Conservation (phyloP, 164 flowering plant genomes). For the Saururus chinensis region DNA sequence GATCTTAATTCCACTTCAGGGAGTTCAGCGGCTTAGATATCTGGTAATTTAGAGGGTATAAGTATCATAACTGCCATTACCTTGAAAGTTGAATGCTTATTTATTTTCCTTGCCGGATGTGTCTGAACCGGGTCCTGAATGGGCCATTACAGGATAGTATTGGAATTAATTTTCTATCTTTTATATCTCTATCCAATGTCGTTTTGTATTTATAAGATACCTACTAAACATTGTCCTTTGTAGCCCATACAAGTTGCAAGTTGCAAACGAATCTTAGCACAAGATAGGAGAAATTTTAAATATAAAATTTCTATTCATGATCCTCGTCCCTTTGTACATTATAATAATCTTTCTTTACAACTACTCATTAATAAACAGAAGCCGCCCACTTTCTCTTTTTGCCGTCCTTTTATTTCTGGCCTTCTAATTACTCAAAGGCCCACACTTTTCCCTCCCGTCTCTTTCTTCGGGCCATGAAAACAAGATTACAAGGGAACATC, state of each 20-base stretch:
- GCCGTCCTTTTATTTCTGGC: background rate
- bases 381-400: constrained; percentile 1
- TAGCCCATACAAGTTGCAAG: constrained; percentile 2
- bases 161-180: background rate
- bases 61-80: no score
- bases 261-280: background rate
- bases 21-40: no score
- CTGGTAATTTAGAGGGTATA: no score
- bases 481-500: no score
- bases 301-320: background rate
- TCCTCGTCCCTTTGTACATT: constrained; percentile 1
- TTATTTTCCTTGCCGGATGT: no score
- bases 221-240: background rate
- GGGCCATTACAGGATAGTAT: background rate
- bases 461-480: background rate
- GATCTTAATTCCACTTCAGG: no score
- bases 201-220: background rate
- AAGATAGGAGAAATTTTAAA: background rate
- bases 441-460: background rate
- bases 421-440: background rate
- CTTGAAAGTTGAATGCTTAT: no score
- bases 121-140: no score
- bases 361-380: constrained; percentile 8
- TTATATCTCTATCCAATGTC: background rate
- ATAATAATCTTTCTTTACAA: constrained; percentile 6